These are phyloP conservation scores for Pseudozyma thailandica DNA, from an alignment of 1,284 basidiomycete genomes.

Conservation along the genomic window DNA sequence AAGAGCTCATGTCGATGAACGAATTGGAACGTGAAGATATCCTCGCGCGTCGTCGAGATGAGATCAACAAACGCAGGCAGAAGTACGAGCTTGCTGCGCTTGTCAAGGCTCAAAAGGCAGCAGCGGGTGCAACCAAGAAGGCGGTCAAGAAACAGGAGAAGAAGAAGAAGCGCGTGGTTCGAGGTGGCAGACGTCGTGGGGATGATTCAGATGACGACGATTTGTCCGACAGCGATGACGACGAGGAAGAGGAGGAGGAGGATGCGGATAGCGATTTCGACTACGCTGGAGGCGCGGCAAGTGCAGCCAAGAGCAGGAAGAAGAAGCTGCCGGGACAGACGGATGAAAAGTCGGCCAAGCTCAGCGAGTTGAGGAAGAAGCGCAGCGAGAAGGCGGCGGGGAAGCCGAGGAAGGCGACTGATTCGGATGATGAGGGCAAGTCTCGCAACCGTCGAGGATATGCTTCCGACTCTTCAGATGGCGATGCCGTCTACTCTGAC, in stretches of 20 bases:
- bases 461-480: neutral
- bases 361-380: conserved; percentile 54
- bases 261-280: conserved; percentile 73
- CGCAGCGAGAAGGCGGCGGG: conserved; percentile 51
- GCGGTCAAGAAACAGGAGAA: conserved; percentile 22
- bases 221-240: conserved; percentile 69
- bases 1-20: conserved; percentile 79
- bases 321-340: conserved; percentile 73
- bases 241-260: conserved; percentile 74
- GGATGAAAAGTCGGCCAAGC: conserved; percentile 53
- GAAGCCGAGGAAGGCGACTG: neutral
- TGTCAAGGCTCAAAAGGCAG: conserved; percentile 75
- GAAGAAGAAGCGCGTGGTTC: conserved; percentile 24
- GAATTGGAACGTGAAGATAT: conserved; percentile 90
- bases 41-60: conserved; percentile 80
- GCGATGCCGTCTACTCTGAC: neutral
- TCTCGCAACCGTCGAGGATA: conserved; percentile 12
- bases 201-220: conserved; percentile 34
- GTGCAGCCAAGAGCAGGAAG: conserved; percentile 80
- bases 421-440: conserved; percentile 42
- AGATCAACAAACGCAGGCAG: conserved; percentile 81
- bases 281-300: conserved; percentile 73
- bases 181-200: conserved; percentile 8
- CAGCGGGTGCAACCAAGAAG: conserved; percentile 45
- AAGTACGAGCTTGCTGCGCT: conserved; percentile 80